Base-by-base conservation (phyloP, 2,329 filamentous ascomycete species). In the Podosphaera aphanis region DNA sequence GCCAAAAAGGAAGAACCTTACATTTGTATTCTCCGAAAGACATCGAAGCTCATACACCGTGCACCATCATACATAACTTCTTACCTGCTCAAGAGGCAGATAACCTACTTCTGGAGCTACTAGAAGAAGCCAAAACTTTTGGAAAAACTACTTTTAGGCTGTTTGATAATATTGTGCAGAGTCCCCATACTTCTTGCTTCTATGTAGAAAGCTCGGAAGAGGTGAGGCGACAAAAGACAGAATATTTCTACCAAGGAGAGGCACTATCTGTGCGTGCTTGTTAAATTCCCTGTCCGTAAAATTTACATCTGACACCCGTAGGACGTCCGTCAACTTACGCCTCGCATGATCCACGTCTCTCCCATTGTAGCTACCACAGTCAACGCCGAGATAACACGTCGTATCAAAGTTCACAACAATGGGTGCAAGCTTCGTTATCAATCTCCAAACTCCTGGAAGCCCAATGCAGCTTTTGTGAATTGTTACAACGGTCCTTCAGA, bases 381-480 rank as follows among this genome's bases (percentile, higher is more conserved):
- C 48, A 93, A 94, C 54, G 55, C 62, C 1, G 81, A 90, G 58
- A 77, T 93, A n/a, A 63, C 71, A 46, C 65, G 68, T 5, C 76
- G 85, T 6, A 90, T 88, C 49, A 64, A 64, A 42, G 68, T 71
- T 2, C 69, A 70, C 46, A 83, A 90, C 49, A 65, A 64, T 16
- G 74, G 77, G 11, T 68, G 73, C 59, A 93, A 88, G 59, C 70
- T 94, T 23, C 77, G 70, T 53, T 77, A 82, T 53, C 86, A 94
- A 56, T 80, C 78, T 0, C 71, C 83, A 0, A 61, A 70, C 0
- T 62, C 69, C 0, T 95, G 88, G 86, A 65, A 66, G 7, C 83
- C 88, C 8, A 95, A 95, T 57, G 83, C 84, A 0, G 84, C 86
- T 0, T 88, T 94, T 56, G 86, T 93, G 15, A 98, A 98, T 60